Base-by-base conservation (phyloP, 2,329 filamentous ascomycete genomes). In the Parastagonospora nodorum region DNA sequence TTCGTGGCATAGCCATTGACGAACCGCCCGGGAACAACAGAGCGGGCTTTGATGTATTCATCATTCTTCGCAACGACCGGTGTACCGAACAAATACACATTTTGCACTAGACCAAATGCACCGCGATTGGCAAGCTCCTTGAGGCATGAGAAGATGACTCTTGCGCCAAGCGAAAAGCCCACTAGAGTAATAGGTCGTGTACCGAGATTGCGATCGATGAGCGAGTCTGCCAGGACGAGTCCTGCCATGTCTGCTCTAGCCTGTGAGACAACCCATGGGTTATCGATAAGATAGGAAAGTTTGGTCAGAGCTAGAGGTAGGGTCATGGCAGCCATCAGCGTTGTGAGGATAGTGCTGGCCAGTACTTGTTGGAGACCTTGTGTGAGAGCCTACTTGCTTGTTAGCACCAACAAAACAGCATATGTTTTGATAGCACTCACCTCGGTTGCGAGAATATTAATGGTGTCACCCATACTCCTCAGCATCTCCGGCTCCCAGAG, bases 401-500 rank as follows among this genome's bases (percentile, higher is more conserved):
- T 69, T 45, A 67, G 51, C 51, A 38, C 40, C 7, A 15, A 12
- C 27, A 75, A 60, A 77, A 69, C 42, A 46, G 42, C 32, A 46
- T n/a, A 14, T 14, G 14, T 36, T 4, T 14, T 32, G 31, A 8
- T 14, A 27, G 15, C 27, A 55, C 83, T 75, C 75, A 93, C 90
- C 85, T 99, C 94, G 30, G 94, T 99, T 50, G 94, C 94, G 58
- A 99, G 80, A 75, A 99, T 97, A 66, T 97, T 97, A 67, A 99
- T 97, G 39, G 94, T 99, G 71, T 94, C 90, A 83, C 94, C 94
- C 88, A 97, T 99, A 74, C 91, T 96, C 63, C 86, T 88, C 69
- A 99, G 82, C 92, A 99, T 96, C 70, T 99, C 94, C 2, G 94
- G 95, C 74, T 99, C 94, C 92, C 94, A 99, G 51, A 95, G 80